Evolutionary conservation across 768 basidiomycete genomes (phyloP), one percentile per base, ranked within the genome.

Genomic region (Wakefieldia striispora): DNA sequence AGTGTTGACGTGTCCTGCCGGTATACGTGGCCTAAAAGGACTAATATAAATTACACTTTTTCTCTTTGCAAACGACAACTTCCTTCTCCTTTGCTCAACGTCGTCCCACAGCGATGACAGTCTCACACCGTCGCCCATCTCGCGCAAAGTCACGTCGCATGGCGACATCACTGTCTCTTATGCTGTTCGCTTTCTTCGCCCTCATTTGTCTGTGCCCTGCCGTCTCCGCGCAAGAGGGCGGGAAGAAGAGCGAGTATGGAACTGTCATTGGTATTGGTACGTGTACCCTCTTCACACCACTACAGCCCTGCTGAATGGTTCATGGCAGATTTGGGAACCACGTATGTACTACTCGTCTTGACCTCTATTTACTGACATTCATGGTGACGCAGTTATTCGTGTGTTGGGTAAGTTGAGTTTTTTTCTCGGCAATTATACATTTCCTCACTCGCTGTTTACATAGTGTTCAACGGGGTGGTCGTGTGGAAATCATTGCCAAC

Each of bases 251-350:
- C 50, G 88, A 94, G 63, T 94, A 89, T 69, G 93, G 94, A 49
- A 88, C 88, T 33, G 92, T 95, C 34, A 95, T 95, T 67, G 94
- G 91, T 80, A 91, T 92, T 65, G 88, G 87, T 90, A 57, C 41
- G 84, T 72, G 2, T 26, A 49, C 12, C n/a, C 13, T 2, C 16
- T 17, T 0, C 0, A 12, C 7, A 11, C 8, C 4, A 3, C 1
- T 2, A 1, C 0, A 1, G 8, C 10, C 1, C 4, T 45, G 44
- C 51, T 54, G 38, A 70, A 43, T 20, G 3, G 9, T 39, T 14
- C 47, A 37, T 29, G 59, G 44, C 64, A 88, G 92, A 95, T 77
- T 75, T 95, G 74, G 93, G 93, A 74, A 97, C 93, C 57, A 92
- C 90, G 80, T 90, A 79, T 58, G 77, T 61, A 14, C 57, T 36